Evolutionary conservation across 1,284 basidiomycete species (phyloP), one percentile per base, ranked within the genome.

Genomic region (Melanopsichium pennsylvanicum): DNA sequence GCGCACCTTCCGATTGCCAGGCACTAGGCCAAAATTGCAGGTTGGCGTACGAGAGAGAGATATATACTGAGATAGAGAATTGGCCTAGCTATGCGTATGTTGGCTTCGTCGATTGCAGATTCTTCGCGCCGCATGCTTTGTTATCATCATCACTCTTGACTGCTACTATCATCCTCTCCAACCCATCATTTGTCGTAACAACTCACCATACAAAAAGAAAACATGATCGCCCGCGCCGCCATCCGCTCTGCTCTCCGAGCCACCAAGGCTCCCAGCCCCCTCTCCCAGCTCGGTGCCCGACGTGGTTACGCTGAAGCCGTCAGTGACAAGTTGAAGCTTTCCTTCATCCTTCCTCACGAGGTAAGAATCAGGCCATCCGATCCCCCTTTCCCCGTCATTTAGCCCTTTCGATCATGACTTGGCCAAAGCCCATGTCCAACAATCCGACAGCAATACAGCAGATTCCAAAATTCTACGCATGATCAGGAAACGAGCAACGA

Each of bases 261-360:
- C 46, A 41, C 51, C 29, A 64, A 60, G 56, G 54, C 64, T 35
- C 45, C 64, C 16, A 37, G 36, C 15, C 48, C 67, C n/a, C 57
- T 70, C 15, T 41, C 49, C 27, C 61, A 60, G 55, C 42, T 60
- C 43, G 74, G 74, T 39, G 75, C 75, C 25, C 75, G 71, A 32
- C 73, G 79, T 63, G 75, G 76, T 6, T 81, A 81, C 50, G 79
- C 79, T 47, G 79, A 81, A 66, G 79, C 78, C 26, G 76, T 78
- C 25, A 71, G 69, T 39, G 78, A 81, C 57, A 77, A 81, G 71
- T 70, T 81, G 32, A 72, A 75, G 70, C 73, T 81, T 40, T 68
- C 61, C 41, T 75, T 81, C 50, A 75, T 80, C 64, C 70, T 70
- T 45, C 61, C 61, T 49, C 67, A 70, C 54, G 46, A 64, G 58